Base-by-base conservation (phyloP, 441 rosid genomes). In the Capsella rubella region DNA sequence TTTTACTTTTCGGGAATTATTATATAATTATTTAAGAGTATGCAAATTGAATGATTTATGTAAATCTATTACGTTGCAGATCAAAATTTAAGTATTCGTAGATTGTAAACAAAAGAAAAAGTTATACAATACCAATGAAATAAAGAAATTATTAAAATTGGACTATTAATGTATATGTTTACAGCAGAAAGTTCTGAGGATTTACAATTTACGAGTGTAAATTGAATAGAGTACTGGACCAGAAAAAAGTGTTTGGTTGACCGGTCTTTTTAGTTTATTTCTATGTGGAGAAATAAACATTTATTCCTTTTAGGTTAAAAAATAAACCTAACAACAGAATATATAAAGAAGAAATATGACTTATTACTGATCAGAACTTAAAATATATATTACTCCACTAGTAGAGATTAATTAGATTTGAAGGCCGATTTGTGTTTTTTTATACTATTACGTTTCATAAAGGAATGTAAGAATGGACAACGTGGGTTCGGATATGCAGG, bases 401-500 rank as follows among this genome's bases (percentile, higher is more conserved):
- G 35, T 32, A 37, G 3, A 9, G 2, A 9, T 37, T 13, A 65
- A 55, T 47, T 57, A 57, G 50, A 39, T 49, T 51, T 37, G 13
- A 34, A 9, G 16, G 10, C 12, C 25, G 2, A 0, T 27, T 28
- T 21, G 0, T 16, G 25, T 21, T 1, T 21, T 21, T 21, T 2
- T 21, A 21, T 21, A 21, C 25, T 21, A 21, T 37, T 37, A 29
- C 21, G 34, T 49, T 56, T 60, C 56, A n/a, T 67, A 35, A 62
- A 63, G 72, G 78, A 73, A 78, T 63, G 71, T 64, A 43, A 69
- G 72, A 69, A 74, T 69, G 75, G 67, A 73, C 69, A 79, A 53
- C 76, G 72, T 64, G 76, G 81, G 79, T 74, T 74, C 47, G 79
- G 76, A 70, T 46, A 74, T 74, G 73, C 65, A 79, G 79, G 73